These are phyloP conservation scores for Colletotrichum sp. DNA, from an alignment of 2,329 filamentous ascomycete genomes.

Conservation along the genomic window DNA sequence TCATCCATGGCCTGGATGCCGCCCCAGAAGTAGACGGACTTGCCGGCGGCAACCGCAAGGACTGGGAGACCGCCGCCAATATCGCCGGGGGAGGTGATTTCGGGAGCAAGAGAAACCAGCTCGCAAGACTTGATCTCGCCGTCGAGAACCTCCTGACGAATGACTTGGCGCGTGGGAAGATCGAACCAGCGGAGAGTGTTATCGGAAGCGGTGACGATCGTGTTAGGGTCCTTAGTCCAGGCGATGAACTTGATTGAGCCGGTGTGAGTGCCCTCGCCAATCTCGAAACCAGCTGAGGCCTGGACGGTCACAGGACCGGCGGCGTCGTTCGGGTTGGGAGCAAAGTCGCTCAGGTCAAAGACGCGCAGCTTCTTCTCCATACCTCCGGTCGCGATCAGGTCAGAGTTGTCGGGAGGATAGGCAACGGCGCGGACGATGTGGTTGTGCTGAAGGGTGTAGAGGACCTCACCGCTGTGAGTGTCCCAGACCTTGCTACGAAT, in stretches of 20 bases:
- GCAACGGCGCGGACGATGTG: constrained; percentile 96
- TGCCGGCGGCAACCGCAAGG: constrained; percentile 91
- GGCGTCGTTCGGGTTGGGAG: constrained; percentile 35
- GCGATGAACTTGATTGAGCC: constrained; percentile 96
- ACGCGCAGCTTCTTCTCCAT: constrained; percentile 97
- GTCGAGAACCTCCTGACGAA: constrained; percentile 80
- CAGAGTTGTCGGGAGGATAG: constrained; percentile 80
- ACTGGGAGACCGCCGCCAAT: constrained; percentile 74
- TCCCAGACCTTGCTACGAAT: constrained; percentile 90
- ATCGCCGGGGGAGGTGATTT: constrained; percentile 63
- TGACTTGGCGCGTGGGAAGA: constrained; percentile 74
- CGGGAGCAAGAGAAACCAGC: constrained; percentile 72
- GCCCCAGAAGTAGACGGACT: constrained; percentile 91
- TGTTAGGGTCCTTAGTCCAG: constrained; percentile 88
- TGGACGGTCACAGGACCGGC: constrained; percentile 52
- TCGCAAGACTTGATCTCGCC: constrained; percentile 92
- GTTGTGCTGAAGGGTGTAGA: constrained; percentile 86
- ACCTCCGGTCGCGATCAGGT: constrained; percentile 91
- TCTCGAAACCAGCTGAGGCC: constrained; percentile 77
- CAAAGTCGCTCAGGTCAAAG: constrained; percentile 78
- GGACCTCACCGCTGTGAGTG: constrained; percentile 88
- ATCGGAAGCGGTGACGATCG: constrained; percentile 89
- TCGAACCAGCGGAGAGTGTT: constrained; percentile 96
- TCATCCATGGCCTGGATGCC: constrained; percentile 71
- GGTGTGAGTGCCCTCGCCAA: constrained; percentile 82